Percentiles rank a stretch among this genome's conserved stretches.
Evolutionary conservation across 441 rosid genomes (phyloP).

Genomic region (Sinapis alba): DNA sequence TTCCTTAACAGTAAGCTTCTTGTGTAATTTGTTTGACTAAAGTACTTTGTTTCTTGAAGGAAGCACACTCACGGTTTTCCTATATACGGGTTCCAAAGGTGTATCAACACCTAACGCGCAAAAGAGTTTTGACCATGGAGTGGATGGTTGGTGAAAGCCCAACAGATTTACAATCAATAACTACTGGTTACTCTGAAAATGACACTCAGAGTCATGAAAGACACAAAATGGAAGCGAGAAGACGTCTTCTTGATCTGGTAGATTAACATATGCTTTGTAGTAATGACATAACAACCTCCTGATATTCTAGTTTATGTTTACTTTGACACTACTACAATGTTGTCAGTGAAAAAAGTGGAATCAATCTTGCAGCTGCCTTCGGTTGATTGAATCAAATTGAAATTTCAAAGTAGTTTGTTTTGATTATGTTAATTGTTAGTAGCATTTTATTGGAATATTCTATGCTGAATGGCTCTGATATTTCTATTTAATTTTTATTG

Average conservation of each 20-base stretch:
- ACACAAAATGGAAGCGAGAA: conserved; percentile 67
- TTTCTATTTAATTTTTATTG: conserved; percentile 20
- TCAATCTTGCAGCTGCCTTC: conserved; percentile 19
- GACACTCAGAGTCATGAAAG: conserved; percentile 51
- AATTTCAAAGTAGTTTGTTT: conserved; percentile 3
- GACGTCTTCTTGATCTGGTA: conserved; percentile 85
- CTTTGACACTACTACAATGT: conserved; percentile 4
- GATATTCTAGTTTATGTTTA: neutral
- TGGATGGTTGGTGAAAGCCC: conserved; percentile 97
- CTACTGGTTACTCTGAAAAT: conserved; percentile 47
- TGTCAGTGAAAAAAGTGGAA: neutral
- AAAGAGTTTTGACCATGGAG: conserved; percentile 97
- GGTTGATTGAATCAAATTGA: conserved; percentile 14
- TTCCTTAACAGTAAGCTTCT: conserved; percentile 21
- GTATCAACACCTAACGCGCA: conserved; percentile 60
- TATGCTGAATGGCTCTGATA: neutral
- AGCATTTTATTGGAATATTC: conserved; percentile 4
- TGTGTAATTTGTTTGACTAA: conserved; percentile 33
- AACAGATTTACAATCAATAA: conserved; percentile 59
- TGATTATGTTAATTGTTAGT: conserved; percentile 7
- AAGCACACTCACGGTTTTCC: conserved; percentile 65
- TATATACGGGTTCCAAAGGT: conserved; percentile 82
- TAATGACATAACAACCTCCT: conserved; percentile 20
- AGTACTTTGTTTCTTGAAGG: conserved; percentile 54
- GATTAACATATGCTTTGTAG: conserved; percentile 24